A percentile compares a stretch with the other conserved stretches of the same genome.
These are phyloP conservation scores for Nicotiana noctiflora DNA, from an alignment of 257 asterid species.

Conservation along the genomic window DNA sequence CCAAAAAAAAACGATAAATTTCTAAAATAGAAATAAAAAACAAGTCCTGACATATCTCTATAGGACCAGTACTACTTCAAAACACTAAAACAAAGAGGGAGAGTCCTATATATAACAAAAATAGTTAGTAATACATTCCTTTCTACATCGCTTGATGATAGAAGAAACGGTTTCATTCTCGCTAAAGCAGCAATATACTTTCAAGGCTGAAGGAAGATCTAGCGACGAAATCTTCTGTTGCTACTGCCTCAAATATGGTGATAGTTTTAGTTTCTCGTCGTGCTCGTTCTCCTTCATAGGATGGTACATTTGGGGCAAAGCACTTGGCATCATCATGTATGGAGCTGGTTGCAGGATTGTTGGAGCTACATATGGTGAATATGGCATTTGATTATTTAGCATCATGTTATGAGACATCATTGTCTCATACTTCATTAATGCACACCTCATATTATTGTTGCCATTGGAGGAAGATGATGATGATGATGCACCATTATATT, in stretches of 20 bases:
- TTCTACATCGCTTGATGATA: neutral
- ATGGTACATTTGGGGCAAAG: neutral
- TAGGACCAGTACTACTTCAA: neutral
- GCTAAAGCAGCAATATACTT: neutral
- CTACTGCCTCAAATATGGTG: neutral
- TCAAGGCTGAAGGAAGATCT: neutral
- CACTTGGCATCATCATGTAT: neutral
- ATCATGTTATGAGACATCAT: neutral
- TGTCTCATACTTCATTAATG: conserved; percentile 4
- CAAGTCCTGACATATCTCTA: neutral
- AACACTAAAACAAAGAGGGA: neutral
- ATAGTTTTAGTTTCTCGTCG: neutral
- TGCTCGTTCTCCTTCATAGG: neutral
- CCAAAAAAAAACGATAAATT: too few species aligned
- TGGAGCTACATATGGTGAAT: neutral
- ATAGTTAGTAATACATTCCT: neutral
- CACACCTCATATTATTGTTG: neutral
- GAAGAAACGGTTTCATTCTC: neutral
- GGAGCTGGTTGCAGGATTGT: neutral
- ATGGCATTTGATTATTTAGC: neutral
- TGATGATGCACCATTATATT: neutral
- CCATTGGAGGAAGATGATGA: neutral
- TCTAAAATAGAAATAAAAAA: neutral
- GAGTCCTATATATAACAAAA: neutral
- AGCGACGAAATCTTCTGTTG: neutral